These are phyloP conservation scores for Suzukiozyma palmioleophila DNA, from an alignment of 1,139 yeast species.

Conservation along the genomic window DNA sequence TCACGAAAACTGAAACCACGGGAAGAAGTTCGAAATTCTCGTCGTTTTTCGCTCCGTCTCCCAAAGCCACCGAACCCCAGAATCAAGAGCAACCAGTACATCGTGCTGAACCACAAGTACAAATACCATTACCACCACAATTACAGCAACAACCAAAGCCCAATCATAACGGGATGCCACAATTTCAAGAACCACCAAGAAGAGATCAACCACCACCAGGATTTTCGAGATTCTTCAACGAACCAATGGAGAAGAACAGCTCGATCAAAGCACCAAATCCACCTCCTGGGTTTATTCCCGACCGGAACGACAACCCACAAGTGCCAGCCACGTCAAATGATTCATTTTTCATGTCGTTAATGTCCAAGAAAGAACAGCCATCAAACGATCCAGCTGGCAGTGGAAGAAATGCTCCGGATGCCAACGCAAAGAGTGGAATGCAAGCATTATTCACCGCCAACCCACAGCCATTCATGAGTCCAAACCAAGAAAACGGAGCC, in stretches of 20 bases:
- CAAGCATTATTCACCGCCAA: constrained; percentile 6
- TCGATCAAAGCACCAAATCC: constrained; percentile 6
- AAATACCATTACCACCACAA: constrained; percentile 4
- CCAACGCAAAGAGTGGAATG: constrained; percentile 9
- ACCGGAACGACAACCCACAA: constrained; percentile 7
- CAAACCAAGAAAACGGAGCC: constrained; percentile 4
- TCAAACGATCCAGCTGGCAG: constrained; percentile 7
- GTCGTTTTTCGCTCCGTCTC: constrained; percentile 30
- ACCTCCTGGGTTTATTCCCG: constrained; percentile 7
- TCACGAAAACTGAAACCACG: neutral
- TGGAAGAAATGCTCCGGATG: constrained; percentile 8
- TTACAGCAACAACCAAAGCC: constrained; percentile 5
- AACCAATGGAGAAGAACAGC: constrained; percentile 5
- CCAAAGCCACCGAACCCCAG: neutral
- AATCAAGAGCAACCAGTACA: constrained; percentile 4
- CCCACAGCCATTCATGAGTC: constrained; percentile 4
- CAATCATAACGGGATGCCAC: constrained; percentile 3
- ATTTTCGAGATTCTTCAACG: constrained; percentile 11
- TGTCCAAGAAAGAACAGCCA: constrained; percentile 31
- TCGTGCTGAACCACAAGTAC: constrained; percentile 6
- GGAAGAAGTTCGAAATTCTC: constrained; percentile 43
- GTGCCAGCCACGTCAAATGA: constrained; percentile 29
- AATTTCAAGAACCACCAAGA: neutral
- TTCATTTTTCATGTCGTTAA: constrained; percentile 50
- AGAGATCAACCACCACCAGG: constrained; percentile 12